Evolutionary conservation across 352 stramenopile genomes (phyloP), one percentile per base, ranked within the genome.

Genomic region (Pythium aristosporum): DNA sequence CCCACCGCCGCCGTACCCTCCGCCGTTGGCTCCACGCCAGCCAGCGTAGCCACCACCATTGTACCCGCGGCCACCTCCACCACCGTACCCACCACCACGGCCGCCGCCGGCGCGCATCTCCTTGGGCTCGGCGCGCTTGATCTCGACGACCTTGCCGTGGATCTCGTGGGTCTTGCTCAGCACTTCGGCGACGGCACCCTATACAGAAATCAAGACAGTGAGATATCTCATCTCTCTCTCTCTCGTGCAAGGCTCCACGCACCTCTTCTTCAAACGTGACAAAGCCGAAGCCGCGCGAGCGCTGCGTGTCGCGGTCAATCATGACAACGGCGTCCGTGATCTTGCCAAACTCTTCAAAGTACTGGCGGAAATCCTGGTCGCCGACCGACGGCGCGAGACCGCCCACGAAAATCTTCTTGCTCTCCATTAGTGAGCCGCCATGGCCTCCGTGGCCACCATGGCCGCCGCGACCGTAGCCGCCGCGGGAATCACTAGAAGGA

Each of bases 361-460:
- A 97, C 60, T 83, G 71, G 43, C 85, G 78, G 71, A 98, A 97
- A 61, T 97, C 91, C 54, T 94, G 84, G 67, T 97, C 91, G 18
- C 75, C 83, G 43, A 97, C 87, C 5, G 89, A 87, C 16, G 87
- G 78, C 20, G 87, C 80, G 39, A 98, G 70, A 21, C 92, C 92
- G 30, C 92, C 92, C 9, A 98, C 92, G 64, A 98, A 98, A 59
- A 98, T 92, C 76, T 98, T 98, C 69, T 96, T 96, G 51, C 80
- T 84, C 65, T 97, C 89, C 30, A 60, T 74, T 44, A 74, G 83
- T 57, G 63, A 43, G 12, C 74, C 68, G 36, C 58, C 65, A 50
- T 67, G 67, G 34, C 73, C 65, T 30, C 68, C 43, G 34, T 61
- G 43, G 43, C 68, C 36, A 23, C 69, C 50, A 46, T 68, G 60